These are phyloP conservation scores for Wallacemonas sp. DNA, from an alignment of 208 protist genomes.

Conservation along the genomic window DNA sequence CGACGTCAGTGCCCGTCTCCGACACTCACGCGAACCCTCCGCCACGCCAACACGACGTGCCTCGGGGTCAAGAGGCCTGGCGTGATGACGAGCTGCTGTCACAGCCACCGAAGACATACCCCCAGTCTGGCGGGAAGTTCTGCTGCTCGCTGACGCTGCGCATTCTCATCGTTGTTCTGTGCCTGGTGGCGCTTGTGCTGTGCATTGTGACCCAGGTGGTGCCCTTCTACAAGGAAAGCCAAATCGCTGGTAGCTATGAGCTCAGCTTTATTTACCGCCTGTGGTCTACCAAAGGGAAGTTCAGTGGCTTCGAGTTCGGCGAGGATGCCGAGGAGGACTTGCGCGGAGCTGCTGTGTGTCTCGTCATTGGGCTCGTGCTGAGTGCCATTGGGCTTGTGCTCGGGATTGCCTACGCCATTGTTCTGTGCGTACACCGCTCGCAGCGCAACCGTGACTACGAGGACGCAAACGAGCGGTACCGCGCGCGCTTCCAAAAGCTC, in stretches of 20 bases:
- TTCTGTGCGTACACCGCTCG: conserved; percentile 10
- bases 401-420: neutral
- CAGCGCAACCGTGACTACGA: neutral
- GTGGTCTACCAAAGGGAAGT: neutral
- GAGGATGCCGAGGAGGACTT: neutral
- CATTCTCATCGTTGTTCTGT: neutral
- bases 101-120: conserved; percentile 6
- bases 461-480: neutral
- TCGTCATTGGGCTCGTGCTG: conserved; percentile 5
- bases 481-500: neutral
- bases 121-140: neutral
- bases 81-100: neutral
- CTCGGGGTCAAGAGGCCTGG: neutral
- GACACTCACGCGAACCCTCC: neutral
- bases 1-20: too few species aligned
- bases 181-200: conserved; percentile 4
- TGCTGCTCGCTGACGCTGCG: conserved; percentile 6
- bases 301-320: neutral
- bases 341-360: neutral
- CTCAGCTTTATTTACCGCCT: neutral
- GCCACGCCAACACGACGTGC: neutral
- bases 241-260: neutral
- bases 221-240: neutral
- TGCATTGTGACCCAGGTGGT: conserved; percentile 11
- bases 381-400: neutral